Base-by-base conservation (phyloP, 179 eudicot species). In the Drosera spatulata region DNA sequence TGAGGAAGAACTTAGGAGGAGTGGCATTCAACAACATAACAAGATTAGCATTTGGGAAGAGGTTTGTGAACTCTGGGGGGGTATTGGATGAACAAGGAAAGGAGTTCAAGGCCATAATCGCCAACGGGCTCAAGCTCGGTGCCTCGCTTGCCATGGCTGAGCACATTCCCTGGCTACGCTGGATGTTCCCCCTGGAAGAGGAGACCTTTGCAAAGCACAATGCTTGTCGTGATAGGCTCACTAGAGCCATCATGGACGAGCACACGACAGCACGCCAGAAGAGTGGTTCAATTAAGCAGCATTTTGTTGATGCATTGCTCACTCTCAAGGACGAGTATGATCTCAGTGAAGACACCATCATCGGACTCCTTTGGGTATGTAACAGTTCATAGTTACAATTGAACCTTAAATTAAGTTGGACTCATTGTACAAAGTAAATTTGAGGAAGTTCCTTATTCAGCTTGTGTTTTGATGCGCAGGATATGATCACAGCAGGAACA, bases 1-100 rank as follows among this genome's bases (percentile, higher is more conserved):
- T 81, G 66, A 81, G 61, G 75, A 76, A 74, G 33, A 81, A 86
- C 67, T 56, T 86, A 7, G 82, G 77, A 56, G 68, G 73, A 43
- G 79, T 80, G 45, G 71, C 89, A 55, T 83, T 86, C 77, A 83
- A 83, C 77, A 81, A 83, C 77, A 86, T 83, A 45, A 86, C 95
- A 59, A 73, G 95, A 66, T 73, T 86, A 10, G 79, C 80, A 0
- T 75, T 86, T 57, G 89, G 95, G 40, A 86, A 81, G 58, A 71
- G 87, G 10, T 86, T 83, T 55, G 78, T 69, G 75, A 73, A 72
- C 44, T 61, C 55, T 2, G 80, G 77, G 44, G 78, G 75, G 2
- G 80, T 80, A 3, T 66, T 71, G 14, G 75, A 80, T 50, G 77
- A 77, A 56, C 83, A 79, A 72, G 83, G 95, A 9, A 42, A 69